These are phyloP conservation scores for Ustilago curta DNA, from an alignment of 1,284 basidiomycete species.

Conservation along the genomic window DNA sequence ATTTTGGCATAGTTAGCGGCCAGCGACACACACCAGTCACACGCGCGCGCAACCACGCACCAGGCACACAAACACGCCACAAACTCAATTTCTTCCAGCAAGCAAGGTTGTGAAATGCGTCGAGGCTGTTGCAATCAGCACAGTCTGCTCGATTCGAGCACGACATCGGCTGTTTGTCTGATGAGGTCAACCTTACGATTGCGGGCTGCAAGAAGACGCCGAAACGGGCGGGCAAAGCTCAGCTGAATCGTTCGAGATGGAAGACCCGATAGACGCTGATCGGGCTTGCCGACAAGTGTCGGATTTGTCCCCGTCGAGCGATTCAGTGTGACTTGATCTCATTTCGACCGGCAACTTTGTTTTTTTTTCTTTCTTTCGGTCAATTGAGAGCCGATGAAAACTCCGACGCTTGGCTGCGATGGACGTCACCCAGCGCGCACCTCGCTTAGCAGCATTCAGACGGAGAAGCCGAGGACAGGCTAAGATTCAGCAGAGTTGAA, in stretches of 20 bases:
- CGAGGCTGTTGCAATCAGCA: not conserved
- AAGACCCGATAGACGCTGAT: not conserved
- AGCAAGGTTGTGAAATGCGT: too few relatives aligned
- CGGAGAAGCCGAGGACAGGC: not conserved
- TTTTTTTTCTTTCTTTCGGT: too few relatives aligned
- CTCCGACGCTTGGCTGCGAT: not conserved
- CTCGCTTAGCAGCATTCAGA: constrained; percentile 14
- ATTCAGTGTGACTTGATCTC: too few relatives aligned
- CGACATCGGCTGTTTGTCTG: not conserved
- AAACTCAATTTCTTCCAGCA: constrained; percentile 7
- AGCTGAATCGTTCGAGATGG: not conserved
- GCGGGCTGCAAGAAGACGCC: not conserved
- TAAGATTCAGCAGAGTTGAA: not conserved
- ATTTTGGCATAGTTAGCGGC: not conserved
- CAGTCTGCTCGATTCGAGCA: not conserved
- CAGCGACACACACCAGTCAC: not conserved
- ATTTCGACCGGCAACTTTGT: constrained; percentile 8
- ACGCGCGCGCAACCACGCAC: constrained; percentile 1
- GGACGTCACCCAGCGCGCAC: constrained; percentile 14
- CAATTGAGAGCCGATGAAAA: not conserved
- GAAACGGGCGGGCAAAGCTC: not conserved
- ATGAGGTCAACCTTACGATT: too few relatives aligned
- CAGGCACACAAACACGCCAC: constrained; percentile 2
- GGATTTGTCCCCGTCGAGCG: not conserved
- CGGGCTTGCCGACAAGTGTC: not conserved